phyloP scores from a whole-genome alignment of 306 rosid species.

The Trifolium dubium region DNA sequence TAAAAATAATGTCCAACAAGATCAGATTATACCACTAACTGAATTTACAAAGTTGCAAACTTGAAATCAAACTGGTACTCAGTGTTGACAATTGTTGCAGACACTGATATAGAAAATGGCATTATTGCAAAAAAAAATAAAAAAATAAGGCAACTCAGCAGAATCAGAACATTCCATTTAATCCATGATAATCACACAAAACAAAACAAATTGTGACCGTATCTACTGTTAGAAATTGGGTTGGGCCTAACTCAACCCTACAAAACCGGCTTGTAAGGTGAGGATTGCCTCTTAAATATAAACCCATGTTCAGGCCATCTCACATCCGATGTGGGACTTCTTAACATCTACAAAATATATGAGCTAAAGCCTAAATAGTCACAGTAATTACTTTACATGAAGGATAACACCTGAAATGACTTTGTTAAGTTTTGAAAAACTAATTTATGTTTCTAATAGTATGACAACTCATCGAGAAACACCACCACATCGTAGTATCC shows the following conservation, averaged over 20 bases:
- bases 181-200: slow-evolving; percentile 1
- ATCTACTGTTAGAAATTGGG: not conserved
- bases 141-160: slow-evolving; percentile 2
- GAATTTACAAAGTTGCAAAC: slow-evolving; percentile 6
- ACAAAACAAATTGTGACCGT: not conserved
- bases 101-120: not conserved
- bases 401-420: not conserved
- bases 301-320: too few relatives aligned
- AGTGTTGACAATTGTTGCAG: not conserved
- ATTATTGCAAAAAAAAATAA: slow-evolving; percentile 28
- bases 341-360: not conserved
- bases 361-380: not conserved
- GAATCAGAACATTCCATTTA: slow-evolving; percentile 1
- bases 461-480: not conserved
- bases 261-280: too few relatives aligned
- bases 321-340: too few relatives aligned
- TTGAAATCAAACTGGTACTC: slow-evolving; percentile 24
- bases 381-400: not conserved
- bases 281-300: too few relatives aligned
- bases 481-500: not conserved
- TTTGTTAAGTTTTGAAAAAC: not conserved
- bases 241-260: too few relatives aligned
- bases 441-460: not conserved
- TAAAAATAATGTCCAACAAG: not conserved
- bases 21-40: not conserved